These are phyloP conservation scores for Eucalyptus pauciflora DNA, from an alignment of 345 rosid genomes.

Conservation along the genomic window DNA sequence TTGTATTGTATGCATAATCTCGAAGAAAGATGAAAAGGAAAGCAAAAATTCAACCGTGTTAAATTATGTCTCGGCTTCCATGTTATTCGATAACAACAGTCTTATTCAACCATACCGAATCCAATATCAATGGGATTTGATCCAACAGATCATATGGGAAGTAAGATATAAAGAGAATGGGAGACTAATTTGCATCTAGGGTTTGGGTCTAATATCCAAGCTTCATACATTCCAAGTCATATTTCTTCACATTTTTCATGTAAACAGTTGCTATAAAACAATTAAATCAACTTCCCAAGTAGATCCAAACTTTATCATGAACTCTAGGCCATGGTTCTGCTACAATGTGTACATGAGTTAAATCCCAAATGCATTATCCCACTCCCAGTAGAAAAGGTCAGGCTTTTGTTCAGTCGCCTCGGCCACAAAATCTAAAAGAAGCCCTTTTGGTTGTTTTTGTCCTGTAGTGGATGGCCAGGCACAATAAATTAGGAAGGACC, in stretches of 20 bases:
- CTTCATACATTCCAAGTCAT: background rate
- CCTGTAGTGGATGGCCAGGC: background rate
- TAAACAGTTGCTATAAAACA: background rate
- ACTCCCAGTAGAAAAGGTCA: background rate
- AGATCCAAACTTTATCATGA: background rate
- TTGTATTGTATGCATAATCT: background rate
- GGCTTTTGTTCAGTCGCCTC: background rate
- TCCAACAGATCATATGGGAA: background rate
- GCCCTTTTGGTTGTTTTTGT: background rate
- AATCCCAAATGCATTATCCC: background rate
- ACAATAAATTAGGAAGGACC: background rate
- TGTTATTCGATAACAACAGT: background rate
- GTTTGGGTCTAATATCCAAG: background rate
- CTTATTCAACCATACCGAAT: background rate
- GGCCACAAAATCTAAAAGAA: background rate
- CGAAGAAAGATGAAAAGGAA: background rate
- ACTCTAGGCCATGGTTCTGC: background rate
- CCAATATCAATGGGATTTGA: background rate
- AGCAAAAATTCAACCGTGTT: background rate
- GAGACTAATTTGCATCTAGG: background rate
- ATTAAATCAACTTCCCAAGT: background rate
- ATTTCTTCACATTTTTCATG: background rate
- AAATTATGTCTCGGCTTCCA: accelerated
- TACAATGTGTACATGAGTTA: background rate
- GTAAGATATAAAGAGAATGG: background rate